phyloP scores from a whole-genome alignment of 805 yeast genomes.

The Kuraishia borneana region DNA sequence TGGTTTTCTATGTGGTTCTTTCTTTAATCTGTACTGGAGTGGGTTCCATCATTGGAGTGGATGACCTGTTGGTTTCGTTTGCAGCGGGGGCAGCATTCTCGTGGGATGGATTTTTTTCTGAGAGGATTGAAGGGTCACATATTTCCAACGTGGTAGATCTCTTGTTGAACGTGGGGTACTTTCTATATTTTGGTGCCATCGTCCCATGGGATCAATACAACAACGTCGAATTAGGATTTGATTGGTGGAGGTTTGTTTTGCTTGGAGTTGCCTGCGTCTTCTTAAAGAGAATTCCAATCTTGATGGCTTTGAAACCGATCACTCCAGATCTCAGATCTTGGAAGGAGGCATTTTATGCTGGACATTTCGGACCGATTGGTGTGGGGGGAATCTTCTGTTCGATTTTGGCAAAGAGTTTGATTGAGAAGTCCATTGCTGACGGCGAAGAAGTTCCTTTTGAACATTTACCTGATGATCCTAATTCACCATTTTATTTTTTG shows the following conservation, averaged over 20 bases:
- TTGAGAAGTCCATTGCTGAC: slow-evolving; percentile 25
- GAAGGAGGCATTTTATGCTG: slow-evolving; percentile 62
- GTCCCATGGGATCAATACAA: slow-evolving; percentile 83
- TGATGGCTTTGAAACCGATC: slow-evolving; percentile 39
- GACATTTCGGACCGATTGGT: slow-evolving; percentile 73
- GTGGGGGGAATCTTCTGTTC: slow-evolving; percentile 55
- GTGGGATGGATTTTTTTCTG: slow-evolving; percentile 88
- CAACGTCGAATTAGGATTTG: slow-evolving; percentile 44
- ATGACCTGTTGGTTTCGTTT: slow-evolving; percentile 80
- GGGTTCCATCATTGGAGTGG: slow-evolving; percentile 81
- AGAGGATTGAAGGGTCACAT: slow-evolving; percentile 72
- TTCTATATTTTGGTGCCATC: slow-evolving; percentile 83
- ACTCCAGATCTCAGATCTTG: slow-evolving; percentile 52
- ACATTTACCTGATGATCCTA: slow-evolving; percentile 13
- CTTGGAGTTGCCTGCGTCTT: slow-evolving; percentile 38
- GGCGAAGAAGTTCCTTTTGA: slow-evolving; percentile 21
- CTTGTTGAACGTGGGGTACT: slow-evolving; percentile 72
- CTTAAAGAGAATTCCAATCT: slow-evolving; percentile 45
- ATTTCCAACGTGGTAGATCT: slow-evolving; percentile 87
- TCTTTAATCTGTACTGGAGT: slow-evolving; percentile 83
- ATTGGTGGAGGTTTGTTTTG: slow-evolving; percentile 71
- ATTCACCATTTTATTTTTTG: slow-evolving; percentile 5
- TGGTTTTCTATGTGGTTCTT: slow-evolving; percentile 73
- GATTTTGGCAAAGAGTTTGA: slow-evolving; percentile 27
- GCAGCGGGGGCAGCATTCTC: slow-evolving; percentile 91